Conservation (phyloP, 2,329 filamentous ascomycete species). For the Colletotrichum cuscutae region DNA sequence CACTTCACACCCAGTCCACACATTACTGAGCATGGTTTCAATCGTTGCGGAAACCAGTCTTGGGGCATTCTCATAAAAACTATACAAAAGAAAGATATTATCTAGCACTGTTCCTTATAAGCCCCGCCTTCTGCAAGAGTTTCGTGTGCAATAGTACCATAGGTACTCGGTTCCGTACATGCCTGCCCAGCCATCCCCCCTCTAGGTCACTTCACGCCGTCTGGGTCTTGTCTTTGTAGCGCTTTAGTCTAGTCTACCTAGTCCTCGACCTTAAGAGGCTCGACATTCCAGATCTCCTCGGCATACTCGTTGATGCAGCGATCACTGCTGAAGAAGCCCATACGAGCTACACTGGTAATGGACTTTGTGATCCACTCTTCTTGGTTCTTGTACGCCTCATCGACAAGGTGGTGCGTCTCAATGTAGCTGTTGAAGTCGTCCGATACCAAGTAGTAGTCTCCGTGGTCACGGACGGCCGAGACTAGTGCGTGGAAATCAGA, state of each 20-base stretch:
- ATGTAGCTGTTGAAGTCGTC: constrained; percentile 98
- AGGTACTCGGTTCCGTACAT: constrained; percentile 17
- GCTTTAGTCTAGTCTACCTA: constrained; percentile 22
- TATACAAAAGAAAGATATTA: constrained; percentile 32
- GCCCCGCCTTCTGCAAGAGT: constrained; percentile 16
- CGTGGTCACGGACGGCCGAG: constrained; percentile 87
- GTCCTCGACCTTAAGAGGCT: constrained; percentile 71
- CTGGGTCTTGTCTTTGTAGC: background rate
- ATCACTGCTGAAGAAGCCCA: constrained; percentile 98
- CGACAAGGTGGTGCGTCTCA: constrained; percentile 89
- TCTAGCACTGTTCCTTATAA: constrained; percentile 21
- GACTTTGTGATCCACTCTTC: constrained; percentile 93
- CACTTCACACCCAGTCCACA: background rate
- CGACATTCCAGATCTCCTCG: constrained; percentile 96
- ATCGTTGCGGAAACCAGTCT: background rate
- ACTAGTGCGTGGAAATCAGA: constrained; percentile 85
- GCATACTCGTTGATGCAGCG: constrained; percentile 98
- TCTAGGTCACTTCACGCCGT: background rate
- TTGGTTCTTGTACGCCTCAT: constrained; percentile 90
- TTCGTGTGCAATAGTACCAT: background rate
- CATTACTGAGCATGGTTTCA: background rate
- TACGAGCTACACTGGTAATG: constrained; percentile 87
- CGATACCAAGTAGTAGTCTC: constrained; percentile 97
- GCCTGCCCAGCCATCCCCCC: background rate
- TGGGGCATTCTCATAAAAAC: constrained; percentile 4